Percentiles rank a stretch among this genome's conserved stretches.
phyloP scores from a whole-genome alignment of 371 early-diverging fungal genomes.

The Rhizopus sp. region DNA sequence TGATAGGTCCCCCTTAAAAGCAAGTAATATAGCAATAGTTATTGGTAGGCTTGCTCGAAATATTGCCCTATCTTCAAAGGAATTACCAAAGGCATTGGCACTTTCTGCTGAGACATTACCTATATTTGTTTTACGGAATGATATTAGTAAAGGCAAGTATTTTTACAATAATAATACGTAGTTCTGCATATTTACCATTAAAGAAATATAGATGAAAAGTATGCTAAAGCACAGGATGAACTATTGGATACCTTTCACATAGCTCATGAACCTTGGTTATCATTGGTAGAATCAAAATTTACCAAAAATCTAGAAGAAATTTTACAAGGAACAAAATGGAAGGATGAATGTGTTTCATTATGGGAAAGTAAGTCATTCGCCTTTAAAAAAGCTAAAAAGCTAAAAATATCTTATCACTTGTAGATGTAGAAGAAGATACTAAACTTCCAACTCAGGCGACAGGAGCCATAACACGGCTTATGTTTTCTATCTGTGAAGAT shows the following conservation, averaged over 20 bases:
- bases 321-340: constrained; percentile 24
- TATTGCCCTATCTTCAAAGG: constrained; percentile 36
- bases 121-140: constrained; percentile 34
- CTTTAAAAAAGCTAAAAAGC: background rate
- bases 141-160: constrained; percentile 32
- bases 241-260: constrained; percentile 25
- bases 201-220: constrained; percentile 29
- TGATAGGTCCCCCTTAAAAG: constrained; percentile 3
- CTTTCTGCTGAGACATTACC: constrained; percentile 15
- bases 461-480: constrained; percentile 31
- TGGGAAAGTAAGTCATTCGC: constrained; percentile 37
- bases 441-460: constrained; percentile 53
- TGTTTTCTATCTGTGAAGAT: constrained; percentile 52
- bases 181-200: background rate
- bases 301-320: constrained; percentile 13
- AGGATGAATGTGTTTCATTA: constrained; percentile 32
- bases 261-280: constrained; percentile 51
- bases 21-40: constrained; percentile 30
- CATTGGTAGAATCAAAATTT: constrained; percentile 30
- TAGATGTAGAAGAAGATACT: constrained; percentile 29
- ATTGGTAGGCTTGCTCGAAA: constrained; percentile 39
- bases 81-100: constrained; percentile 31
- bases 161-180: background rate
- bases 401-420: constrained; percentile 3
- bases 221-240: constrained; percentile 19